phyloP scores from a whole-genome alignment of 2,329 filamentous ascomycete genomes.

The Fusarium subglutinans region DNA sequence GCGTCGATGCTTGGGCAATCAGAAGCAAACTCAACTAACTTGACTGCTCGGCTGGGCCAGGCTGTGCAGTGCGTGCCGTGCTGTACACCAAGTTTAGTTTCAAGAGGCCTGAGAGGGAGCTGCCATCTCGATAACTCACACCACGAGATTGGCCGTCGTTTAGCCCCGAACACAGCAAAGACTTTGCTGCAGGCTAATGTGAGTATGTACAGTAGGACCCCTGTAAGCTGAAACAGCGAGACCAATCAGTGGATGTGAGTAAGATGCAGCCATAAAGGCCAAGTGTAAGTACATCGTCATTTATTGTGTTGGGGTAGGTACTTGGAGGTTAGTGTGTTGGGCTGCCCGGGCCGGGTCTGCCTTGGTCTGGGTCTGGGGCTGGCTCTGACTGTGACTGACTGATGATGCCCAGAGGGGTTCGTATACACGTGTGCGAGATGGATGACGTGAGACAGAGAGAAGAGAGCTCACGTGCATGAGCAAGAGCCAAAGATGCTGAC shows the following conservation, averaged over 20 bases:
- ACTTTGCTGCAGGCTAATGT: not conserved
- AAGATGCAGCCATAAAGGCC: slow-evolving; percentile 4
- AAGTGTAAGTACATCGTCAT: not conserved
- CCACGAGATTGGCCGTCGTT: not conserved
- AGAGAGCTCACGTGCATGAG: slow-evolving; percentile 1
- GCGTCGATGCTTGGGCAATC: slow-evolving; percentile 4
- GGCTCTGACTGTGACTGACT: not conserved
- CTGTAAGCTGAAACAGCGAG: slow-evolving; percentile 16
- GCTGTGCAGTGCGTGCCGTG: not conserved
- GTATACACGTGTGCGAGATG: not conserved
- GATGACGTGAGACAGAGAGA: slow-evolving; percentile 17
- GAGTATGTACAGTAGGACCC: not conserved
- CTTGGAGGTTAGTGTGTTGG: not conserved
- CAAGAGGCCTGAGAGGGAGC: not conserved
- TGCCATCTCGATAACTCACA: not conserved
- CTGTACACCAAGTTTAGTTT: slow-evolving; percentile 10
- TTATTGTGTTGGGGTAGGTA: not conserved
- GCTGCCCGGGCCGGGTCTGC: not conserved
- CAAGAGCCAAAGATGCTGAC: not conserved
- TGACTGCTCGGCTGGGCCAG: not conserved
- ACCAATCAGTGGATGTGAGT: slow-evolving; percentile 5
- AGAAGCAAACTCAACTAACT: not conserved
- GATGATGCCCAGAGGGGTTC: not conserved
- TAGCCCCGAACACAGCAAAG: not conserved
- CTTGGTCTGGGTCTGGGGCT: not conserved